Evolutionary conservation across 441 rosid genomes (phyloP).

Genomic region (Metrosideros polymorpha): DNA sequence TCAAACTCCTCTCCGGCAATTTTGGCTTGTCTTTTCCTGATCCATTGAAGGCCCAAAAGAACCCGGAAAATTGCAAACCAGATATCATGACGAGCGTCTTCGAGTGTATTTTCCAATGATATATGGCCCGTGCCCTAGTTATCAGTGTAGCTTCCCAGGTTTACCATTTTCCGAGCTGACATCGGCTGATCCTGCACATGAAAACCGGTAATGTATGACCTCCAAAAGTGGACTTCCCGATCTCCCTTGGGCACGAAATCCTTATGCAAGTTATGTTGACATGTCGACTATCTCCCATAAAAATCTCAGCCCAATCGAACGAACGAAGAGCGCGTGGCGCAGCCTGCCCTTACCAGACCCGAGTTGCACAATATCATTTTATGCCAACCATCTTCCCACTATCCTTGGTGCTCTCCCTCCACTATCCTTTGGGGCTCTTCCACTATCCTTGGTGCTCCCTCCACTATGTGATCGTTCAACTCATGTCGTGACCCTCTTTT

Average conservation of each 20-base stretch:
- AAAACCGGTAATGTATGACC: background rate
- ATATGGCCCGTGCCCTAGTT: background rate
- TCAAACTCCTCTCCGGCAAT: background rate
- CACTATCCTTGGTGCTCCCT: background rate
- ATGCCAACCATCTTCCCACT: no score
- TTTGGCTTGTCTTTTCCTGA: rapidly evolving
- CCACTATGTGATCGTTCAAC: no score
- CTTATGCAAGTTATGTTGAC: background rate
- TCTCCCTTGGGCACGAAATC: background rate
- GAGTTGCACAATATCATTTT: background rate
- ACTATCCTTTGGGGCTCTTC: no score
- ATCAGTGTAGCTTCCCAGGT: background rate
- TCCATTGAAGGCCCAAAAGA: background rate
- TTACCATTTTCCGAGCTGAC: background rate
- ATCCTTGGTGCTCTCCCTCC: background rate
- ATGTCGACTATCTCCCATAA: background rate
- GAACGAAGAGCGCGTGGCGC: rapidly evolving
- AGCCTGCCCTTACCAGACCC: background rate
- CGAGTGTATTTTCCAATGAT: background rate
- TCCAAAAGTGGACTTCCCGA: background rate
- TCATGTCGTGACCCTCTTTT: no score
- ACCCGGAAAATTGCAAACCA: background rate
- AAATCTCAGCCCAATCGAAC: background rate
- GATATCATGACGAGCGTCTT: background rate
- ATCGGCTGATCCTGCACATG: background rate